Conservation (phyloP, 352 stramenopile genomes). For the Phytophthora melonis region DNA sequence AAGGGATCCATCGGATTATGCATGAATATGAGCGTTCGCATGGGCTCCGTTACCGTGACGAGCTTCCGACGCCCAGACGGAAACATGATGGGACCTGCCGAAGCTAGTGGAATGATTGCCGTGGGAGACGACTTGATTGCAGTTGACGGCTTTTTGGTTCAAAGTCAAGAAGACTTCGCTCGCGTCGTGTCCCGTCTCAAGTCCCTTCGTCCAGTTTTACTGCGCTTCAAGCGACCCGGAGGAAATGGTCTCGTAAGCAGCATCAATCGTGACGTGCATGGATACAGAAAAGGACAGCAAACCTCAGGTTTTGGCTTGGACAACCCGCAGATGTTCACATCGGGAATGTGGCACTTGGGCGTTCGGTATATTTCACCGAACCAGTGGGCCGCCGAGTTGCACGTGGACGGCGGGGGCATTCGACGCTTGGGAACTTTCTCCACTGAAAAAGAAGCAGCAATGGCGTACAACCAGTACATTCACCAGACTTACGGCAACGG, state of each 20-base stretch:
- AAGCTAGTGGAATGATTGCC: conserved; percentile 83
- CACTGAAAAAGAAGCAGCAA: conserved; percentile 79
- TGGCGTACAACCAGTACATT: conserved; percentile 90
- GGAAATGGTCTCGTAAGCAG: conserved; percentile 51
- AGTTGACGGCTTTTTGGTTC: conserved; percentile 83
- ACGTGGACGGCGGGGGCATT: conserved; percentile 84
- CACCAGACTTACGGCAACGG: conserved; percentile 84
- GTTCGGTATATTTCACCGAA: conserved; percentile 79
- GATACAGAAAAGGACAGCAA: conserved; percentile 71
- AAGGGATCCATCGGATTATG: conserved; percentile 89
- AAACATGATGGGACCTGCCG: conserved; percentile 78
- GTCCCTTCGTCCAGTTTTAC: conserved; percentile 75
- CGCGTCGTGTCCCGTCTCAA: conserved; percentile 86
- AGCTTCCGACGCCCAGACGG: conserved; percentile 84
- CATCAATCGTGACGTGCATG: conserved; percentile 47
- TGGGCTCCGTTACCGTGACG: conserved; percentile 82
- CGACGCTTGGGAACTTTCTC: conserved; percentile 76
- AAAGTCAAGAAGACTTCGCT: conserved; percentile 84
- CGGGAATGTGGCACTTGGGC: conserved; percentile 87
- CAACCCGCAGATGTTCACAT: conserved; percentile 77
- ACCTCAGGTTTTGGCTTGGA: conserved; percentile 75
- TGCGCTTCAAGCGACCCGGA: conserved; percentile 80
- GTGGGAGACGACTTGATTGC: conserved; percentile 83
- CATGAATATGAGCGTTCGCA: conserved; percentile 92
- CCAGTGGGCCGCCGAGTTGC: conserved; percentile 85